Evolutionary conservation across 805 yeast species (phyloP), one percentile per base, ranked within the genome.

Genomic region (Starmerella etchellsii): DNA sequence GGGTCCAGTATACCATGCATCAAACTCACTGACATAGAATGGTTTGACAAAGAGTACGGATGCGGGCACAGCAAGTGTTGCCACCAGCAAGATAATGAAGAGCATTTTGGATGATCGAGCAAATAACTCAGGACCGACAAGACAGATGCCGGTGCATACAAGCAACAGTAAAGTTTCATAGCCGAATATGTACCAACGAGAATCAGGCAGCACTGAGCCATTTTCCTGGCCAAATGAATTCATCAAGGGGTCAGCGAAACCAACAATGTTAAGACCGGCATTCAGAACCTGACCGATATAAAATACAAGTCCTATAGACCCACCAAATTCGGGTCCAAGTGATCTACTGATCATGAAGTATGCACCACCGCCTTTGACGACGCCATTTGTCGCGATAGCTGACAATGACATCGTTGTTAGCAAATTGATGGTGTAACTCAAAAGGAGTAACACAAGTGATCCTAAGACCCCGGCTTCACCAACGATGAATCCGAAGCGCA

Each of bases 311-410:
- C 99, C 99, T 48, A 91, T 88, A 3, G 95, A 81, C 3, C 98
- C 98, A 22, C 99, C 99, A 61, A 91, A 91, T 58, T 91, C 99
- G 3, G 96, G 95, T 0, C 99, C 99, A 46, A 91, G 64, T 26
- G 94, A 79, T 50, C 99, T 69, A 26, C 94, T 81, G 44, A 91
- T 84, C 96, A 91, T 91, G 54, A 85, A 91, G 58, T 91, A 91
- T 0, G 97, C 96, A 36, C 99, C 99, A 14, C 99, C 99, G 13
- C 97, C 97, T 51, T 85, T 73, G 2, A 91, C 97, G 0, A 94
- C 84, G 19, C 99, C 99, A 56, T 91, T 91, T 2, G 99, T 91
- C 2, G 96, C 84, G 46, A 91, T 91, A 1, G 98, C 98, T 41
- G 94, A 81, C 43, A 91, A 77, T 18, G 95, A 82, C 50, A 91